Evolutionary conservation across 331 rosid species (phyloP).

Genomic region (Quercus phellos): DNA sequence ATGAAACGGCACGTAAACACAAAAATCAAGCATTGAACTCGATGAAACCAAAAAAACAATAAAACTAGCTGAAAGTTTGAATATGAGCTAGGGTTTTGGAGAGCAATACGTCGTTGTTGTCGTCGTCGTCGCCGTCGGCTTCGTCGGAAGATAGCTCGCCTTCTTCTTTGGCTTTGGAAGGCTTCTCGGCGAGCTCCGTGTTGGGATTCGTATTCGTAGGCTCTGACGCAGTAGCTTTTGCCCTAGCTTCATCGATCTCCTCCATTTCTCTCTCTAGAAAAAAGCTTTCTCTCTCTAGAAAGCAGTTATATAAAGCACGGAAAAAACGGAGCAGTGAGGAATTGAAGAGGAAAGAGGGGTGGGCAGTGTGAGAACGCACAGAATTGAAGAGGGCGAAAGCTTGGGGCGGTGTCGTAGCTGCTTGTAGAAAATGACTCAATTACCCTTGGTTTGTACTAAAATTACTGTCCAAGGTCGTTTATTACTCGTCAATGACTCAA

Average conservation of each 20-base stretch:
- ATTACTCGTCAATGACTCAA: no score
- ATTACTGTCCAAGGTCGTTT: background rate
- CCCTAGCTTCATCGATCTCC: slow-evolving; percentile 22
- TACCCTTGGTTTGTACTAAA: background rate
- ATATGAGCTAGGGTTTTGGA: slow-evolving; percentile 24
- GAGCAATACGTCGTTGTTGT: slow-evolving; percentile 41
- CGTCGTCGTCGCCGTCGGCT: slow-evolving; percentile 29
- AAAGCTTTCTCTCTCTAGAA: background rate
- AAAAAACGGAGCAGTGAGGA: background rate
- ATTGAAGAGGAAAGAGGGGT: background rate
- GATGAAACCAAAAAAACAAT: background rate
- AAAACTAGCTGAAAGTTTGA: background rate
- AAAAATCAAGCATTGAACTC: background rate
- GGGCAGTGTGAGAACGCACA: no score
- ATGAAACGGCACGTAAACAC: background rate
- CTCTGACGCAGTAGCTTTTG: slow-evolving; percentile 18
- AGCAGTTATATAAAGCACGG: background rate
- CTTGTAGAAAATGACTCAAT: background rate
- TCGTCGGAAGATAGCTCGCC: slow-evolving; percentile 81
- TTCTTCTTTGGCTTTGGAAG: slow-evolving; percentile 62
- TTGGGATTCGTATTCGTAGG: slow-evolving; percentile 16
- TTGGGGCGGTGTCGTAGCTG: no score
- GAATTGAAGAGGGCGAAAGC: background rate
- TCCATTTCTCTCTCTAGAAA: slow-evolving; percentile 18
- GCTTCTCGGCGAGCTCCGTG: slow-evolving; percentile 11